Evolutionary conservation across 2,329 filamentous ascomycete species (phyloP), one percentile per base, ranked within the genome.

Genomic region (Sphaerulina vaccinii): DNA sequence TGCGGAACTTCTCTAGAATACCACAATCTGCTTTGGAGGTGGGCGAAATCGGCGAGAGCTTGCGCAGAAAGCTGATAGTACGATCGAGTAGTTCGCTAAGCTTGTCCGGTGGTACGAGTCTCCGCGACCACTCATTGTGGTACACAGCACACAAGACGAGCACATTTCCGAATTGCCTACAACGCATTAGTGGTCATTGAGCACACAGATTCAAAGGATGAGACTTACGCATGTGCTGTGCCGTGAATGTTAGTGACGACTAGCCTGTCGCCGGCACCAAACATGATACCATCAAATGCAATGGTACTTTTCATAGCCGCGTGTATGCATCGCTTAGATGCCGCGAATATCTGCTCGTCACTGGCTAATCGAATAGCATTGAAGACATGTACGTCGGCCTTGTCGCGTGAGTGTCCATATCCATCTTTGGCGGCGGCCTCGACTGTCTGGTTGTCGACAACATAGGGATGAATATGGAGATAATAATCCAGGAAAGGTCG

Each of bases 231-330:
- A 77, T 96, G 92, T 56, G 90, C 87, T 15, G 92, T 97, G 46
- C 92, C 91, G 71, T 96, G 95, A 19, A 96, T 85, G 55, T 96
- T 97, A n/a, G 92, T 97, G 49, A 97, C 85, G 45, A 96, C 86
- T 74, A 88, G 65, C 70, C 76, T 61, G 77, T 80, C 56, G 3
- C 35, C 35, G 11, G 3, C 35, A 13, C 11, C 15, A 79, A 85
- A n/a, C n/a, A n/a, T 64, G 75, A 87, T 68, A 78, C 88, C 77
- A 67, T 87, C 82, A 66, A 97, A 95, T 1, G 90, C 89, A 49
- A 83, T 80, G 0, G 92, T 97, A 68, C 92, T 96, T 65, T 87
- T 79, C 47, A 96, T 83, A 1, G 95, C 82, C 5, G 90, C 88
- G 37, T 83, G 75, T 50, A 93, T 80, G 53, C 86, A 90, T 24